These are phyloP conservation scores for Peronosclerospora sorghi DNA, from an alignment of 352 stramenopile genomes.

Conservation along the genomic window DNA sequence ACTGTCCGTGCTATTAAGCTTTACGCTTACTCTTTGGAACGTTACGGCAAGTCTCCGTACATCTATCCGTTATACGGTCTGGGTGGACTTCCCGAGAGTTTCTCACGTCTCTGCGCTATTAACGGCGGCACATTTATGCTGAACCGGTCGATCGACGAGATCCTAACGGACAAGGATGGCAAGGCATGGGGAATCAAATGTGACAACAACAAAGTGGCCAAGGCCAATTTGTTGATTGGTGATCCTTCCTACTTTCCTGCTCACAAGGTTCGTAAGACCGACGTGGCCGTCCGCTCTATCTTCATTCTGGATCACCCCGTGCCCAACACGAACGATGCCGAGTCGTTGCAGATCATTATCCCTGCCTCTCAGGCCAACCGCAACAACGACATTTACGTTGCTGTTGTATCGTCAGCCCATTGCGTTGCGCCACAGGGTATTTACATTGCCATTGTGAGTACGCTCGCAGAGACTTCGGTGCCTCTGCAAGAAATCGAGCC, in stretches of 20 bases:
- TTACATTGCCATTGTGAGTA: constrained; percentile 98
- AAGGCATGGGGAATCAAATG: constrained; percentile 89
- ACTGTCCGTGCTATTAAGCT: constrained; percentile 95
- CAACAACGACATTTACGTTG: constrained; percentile 98
- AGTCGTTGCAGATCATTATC: constrained; percentile 99
- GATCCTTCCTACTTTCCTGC: constrained; percentile 97
- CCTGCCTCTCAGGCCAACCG: constrained; percentile 91
- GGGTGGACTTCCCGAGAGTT: constrained; percentile 96
- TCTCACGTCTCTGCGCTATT: constrained; percentile 98
- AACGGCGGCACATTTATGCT: constrained; percentile 99
- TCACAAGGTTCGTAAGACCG: constrained; percentile 88
- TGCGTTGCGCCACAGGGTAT: constrained; percentile 92
- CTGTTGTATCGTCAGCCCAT: constrained; percentile 90
- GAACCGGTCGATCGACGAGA: constrained; percentile 91
- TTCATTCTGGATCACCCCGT: constrained; percentile 99
- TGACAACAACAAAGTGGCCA: constrained; percentile 93
- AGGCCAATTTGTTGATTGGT: constrained; percentile 95
- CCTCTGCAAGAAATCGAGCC: constrained; percentile 91
- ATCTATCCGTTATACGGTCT: constrained; percentile 99
- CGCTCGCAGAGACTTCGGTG: constrained; percentile 93
- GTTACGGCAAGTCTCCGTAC: constrained; percentile 96
- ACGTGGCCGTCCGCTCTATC: constrained; percentile 96
- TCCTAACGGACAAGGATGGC: constrained; percentile 88
- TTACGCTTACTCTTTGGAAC: constrained; percentile 96
- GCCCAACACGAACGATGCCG: constrained; percentile 92